Base-by-base conservation (phyloP, 2,329 filamentous ascomycete species). In the Alternaria hordeiaustralica region DNA sequence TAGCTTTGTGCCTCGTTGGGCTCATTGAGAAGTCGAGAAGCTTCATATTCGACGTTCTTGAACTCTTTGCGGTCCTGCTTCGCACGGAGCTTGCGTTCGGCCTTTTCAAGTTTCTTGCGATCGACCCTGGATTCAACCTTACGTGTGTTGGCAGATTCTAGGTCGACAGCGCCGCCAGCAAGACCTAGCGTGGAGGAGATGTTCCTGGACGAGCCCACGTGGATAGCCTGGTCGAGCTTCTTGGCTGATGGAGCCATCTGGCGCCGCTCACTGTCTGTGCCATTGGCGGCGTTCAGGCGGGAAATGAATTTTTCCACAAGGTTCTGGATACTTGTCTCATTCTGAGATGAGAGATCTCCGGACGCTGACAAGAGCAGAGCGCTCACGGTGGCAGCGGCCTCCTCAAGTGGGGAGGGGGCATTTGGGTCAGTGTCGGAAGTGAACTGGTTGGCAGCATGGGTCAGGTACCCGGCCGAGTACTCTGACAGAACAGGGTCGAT, bases 11-110 rank as follows among this genome's bases (percentile, higher is more conserved):
- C 85, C 74, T 90, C 88, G 74, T 95, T 91, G 5, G 93, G 87
- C 81, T 93, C 88, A 77, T 96, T 91, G 70, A 99, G 89, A 70
- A 99, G 85, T 71, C 90, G 90, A 12, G 96, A 98, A 0, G 96
- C 92, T 83, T 99, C 96, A 80, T 99, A 99, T 82, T 97, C 93
- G 72, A 99, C 96, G 60, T 91, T 97, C 87, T 98, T 98, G 90
- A 96, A 97, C 36, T 90, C 89, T 85, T 99, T 99, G 86, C 97
- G 97, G 84, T 94, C 96, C 84, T 98, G 96, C 85, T 99, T 99
- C 75, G 94, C 94, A 53, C 94, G 93, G 78, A 99, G 96, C 85
- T 99, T 99, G 70, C 92, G 88, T 83, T 99, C 96, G 2, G 96
- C 96, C 84, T 99, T 99, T 82, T 99, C 96, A 20, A 99, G 89